These are phyloP conservation scores for Acorus calamus DNA, from an alignment of 106 monocot genomes.

Conservation along the genomic window DNA sequence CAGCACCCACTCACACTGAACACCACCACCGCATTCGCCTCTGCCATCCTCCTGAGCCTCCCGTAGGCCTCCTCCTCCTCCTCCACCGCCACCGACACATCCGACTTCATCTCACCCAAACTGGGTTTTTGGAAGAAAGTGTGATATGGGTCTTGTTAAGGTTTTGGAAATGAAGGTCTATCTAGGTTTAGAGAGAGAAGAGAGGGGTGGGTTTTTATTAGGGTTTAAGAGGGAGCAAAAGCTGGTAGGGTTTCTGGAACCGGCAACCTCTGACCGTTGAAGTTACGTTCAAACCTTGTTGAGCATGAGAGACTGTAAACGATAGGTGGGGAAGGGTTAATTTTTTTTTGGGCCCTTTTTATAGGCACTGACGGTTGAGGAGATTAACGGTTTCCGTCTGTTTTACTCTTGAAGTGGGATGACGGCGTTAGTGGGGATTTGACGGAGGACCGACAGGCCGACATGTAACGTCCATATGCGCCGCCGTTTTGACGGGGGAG, in stretches of 20 bases:
- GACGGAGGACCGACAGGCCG: slow-evolving; percentile 10
- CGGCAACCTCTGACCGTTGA: slow-evolving; percentile 10
- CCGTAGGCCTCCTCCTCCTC: slow-evolving; percentile 15
- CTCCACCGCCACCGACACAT: neutral
- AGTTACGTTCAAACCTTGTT: no score
- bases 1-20: slow-evolving; percentile 66
- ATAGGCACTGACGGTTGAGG: neutral
- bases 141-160: no score
- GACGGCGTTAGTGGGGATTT: neutral
- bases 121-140: neutral
- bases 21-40: slow-evolving; percentile 62
- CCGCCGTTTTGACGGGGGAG: slow-evolving; percentile 3
- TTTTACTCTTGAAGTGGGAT: neutral
- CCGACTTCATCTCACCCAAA: neutral
- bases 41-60: slow-evolving; percentile 35
- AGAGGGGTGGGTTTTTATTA: neutral
- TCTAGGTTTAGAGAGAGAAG: neutral
- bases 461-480: slow-evolving; percentile 15
- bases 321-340: no score
- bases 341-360: no score
- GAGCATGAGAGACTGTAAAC: neutral
- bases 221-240: neutral
- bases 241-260: neutral
- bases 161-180: no score
- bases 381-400: neutral